phyloP scores from a whole-genome alignment of 306 rosid species.

The Cucurbita maxima region DNA sequence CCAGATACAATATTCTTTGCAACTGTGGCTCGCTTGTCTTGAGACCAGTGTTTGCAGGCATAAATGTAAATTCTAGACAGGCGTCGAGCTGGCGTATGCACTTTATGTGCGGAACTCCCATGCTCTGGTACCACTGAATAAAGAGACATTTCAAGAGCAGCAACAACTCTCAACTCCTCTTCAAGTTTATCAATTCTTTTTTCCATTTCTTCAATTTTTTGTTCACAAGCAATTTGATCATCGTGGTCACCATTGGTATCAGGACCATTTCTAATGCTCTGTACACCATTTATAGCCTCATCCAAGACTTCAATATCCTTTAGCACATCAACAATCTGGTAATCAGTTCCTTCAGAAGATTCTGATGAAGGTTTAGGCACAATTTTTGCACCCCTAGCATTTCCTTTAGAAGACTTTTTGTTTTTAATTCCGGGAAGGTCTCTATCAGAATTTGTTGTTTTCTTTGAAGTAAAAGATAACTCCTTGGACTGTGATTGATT shows the following conservation, averaged over 20 bases:
- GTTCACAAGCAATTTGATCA: conserved; percentile 20
- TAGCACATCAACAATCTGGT: conserved; percentile 28
- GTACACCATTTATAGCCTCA: conserved; percentile 37
- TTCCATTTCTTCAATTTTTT: conserved; percentile 66
- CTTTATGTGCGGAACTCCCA: conserved; percentile 95
- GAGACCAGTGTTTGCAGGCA: conserved; percentile 78
- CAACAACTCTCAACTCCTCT: conserved; percentile 96
- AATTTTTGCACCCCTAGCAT: conserved; percentile 26
- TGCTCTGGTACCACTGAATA: conserved; percentile 90
- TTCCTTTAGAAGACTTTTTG: conserved; percentile 19
- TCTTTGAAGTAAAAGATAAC: conserved; percentile 23
- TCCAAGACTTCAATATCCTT: conserved; percentile 32
- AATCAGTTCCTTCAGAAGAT: conserved; percentile 48
- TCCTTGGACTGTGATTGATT: conserved; percentile 26
- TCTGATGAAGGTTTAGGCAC: conserved; percentile 32
- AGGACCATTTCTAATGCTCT: conserved; percentile 24
- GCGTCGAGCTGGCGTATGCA: conserved; percentile 95
- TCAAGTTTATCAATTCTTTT: conserved; percentile 63
- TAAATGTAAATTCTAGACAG: conserved; percentile 79
- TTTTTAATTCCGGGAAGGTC: conserved; percentile 22
- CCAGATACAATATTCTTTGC: conserved; percentile 78
- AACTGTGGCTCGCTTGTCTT: conserved; percentile 47
- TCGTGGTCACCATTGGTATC: conserved; percentile 39
- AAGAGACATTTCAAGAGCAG: conserved; percentile 88
- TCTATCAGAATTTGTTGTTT: conserved; percentile 20